Percentiles rank a stretch among this genome's conserved stretches.
Conservation (phyloP, 192 early-diverging fungal genomes). For the Thoreauomyces humboldtii region DNA sequence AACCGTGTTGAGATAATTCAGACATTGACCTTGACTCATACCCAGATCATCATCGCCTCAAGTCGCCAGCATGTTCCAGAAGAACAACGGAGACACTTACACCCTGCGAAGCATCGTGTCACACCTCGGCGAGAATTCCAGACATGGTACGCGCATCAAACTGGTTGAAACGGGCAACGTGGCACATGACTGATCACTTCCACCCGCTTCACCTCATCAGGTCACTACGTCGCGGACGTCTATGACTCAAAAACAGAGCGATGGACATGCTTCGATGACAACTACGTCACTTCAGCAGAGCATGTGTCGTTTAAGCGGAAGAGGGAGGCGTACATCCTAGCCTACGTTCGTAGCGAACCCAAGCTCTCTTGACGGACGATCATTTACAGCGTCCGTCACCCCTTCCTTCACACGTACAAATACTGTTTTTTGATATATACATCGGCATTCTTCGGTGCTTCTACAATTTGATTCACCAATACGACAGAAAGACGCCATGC, state of each 20-base stretch:
- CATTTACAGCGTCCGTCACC: too few species aligned
- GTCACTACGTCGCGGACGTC: constrained; percentile 20
- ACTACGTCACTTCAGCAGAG: not conserved
- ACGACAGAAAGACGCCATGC: too few species aligned
- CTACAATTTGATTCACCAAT: too few species aligned
- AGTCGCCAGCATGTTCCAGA: too few species aligned
- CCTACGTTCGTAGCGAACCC: constrained; percentile 9
- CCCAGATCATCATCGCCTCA: not conserved
- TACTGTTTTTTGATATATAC: too few species aligned
- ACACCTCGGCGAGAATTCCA: constrained; percentile 8
- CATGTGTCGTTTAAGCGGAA: not conserved
- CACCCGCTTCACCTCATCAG: not conserved
- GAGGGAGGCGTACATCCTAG: constrained; percentile 12
- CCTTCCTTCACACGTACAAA: too few species aligned
- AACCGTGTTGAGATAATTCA: not conserved
- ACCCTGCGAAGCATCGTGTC: constrained; percentile 16
- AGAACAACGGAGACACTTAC: not conserved
- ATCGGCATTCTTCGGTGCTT: too few species aligned
- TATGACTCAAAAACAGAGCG: not conserved
- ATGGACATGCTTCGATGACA: constrained; percentile 24
- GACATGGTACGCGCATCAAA: constrained; percentile 1
- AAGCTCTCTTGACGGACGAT: too few species aligned
- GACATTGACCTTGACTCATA: not conserved
- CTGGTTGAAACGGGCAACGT: not conserved
- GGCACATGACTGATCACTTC: not conserved